These are phyloP conservation scores for Phytophthora meadii DNA, from an alignment of 352 stramenopile genomes.

Conservation along the genomic window DNA sequence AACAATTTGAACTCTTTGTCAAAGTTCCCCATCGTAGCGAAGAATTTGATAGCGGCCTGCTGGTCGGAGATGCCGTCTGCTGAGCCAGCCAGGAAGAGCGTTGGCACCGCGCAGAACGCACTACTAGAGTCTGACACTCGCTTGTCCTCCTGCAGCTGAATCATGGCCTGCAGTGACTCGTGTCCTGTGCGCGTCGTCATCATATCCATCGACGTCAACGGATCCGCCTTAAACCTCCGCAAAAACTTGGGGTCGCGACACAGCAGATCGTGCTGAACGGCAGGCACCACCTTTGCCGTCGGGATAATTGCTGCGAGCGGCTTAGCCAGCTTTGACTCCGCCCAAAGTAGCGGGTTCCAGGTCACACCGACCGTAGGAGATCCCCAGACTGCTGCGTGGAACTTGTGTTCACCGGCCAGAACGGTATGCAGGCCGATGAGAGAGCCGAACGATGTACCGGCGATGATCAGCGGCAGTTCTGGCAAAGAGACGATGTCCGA, in stretches of 20 bases:
- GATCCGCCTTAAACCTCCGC: slow-evolving; percentile 42
- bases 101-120: slow-evolving; percentile 32
- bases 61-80: slow-evolving; percentile 56
- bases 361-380: slow-evolving; percentile 44
- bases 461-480: slow-evolving; percentile 44
- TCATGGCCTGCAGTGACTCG: slow-evolving; percentile 47
- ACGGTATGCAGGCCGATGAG: slow-evolving; percentile 47
- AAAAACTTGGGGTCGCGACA: slow-evolving; percentile 49
- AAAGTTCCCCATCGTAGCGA: slow-evolving; percentile 46
- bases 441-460: slow-evolving; percentile 46
- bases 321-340: slow-evolving; percentile 32
- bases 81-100: slow-evolving; percentile 52
- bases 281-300: slow-evolving; percentile 40
- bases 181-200: slow-evolving; percentile 45
- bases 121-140: slow-evolving; percentile 28
- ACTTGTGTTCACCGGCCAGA: slow-evolving; percentile 45
- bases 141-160: slow-evolving; percentile 39
- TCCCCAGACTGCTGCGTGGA: slow-evolving; percentile 38
- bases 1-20: slow-evolving; percentile 75
- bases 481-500: slow-evolving; percentile 4
- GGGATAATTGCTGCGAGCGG: slow-evolving; percentile 38
- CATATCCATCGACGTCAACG: slow-evolving; percentile 43
- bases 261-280: slow-evolving; percentile 42
- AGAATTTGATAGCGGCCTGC: slow-evolving; percentile 51
- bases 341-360: slow-evolving; percentile 40